phyloP scores from a whole-genome alignment of 306 rosid species.

The Clitoria ternatea region DNA sequence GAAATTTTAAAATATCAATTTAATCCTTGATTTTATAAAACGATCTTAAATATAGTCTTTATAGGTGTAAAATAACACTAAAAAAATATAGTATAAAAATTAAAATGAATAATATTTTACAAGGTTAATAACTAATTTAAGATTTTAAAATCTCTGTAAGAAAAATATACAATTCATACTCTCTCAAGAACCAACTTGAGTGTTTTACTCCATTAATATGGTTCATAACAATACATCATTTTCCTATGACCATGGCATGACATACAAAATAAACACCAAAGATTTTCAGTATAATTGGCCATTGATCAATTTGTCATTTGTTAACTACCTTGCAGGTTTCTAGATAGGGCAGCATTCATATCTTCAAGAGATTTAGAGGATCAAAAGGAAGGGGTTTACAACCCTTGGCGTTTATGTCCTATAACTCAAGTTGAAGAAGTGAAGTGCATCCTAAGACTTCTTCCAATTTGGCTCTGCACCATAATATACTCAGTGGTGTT shows the following conservation, averaged over 20 bases:
- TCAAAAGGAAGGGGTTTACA: constrained; percentile 6
- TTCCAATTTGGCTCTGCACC: constrained; percentile 79
- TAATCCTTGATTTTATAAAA: too few species aligned
- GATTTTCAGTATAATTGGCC: neutral
- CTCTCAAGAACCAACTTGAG: too few species aligned
- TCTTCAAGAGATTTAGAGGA: constrained; percentile 42
- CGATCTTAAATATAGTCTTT: too few species aligned
- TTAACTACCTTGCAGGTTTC: constrained; percentile 27
- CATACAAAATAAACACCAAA: neutral
- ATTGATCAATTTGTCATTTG: neutral
- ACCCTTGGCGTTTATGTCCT: constrained; percentile 60
- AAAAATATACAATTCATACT: too few species aligned
- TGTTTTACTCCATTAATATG: neutral
- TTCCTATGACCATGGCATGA: neutral
- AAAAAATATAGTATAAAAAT: too few species aligned
- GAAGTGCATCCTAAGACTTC: constrained; percentile 59
- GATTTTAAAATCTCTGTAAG: too few species aligned
- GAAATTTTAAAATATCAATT: too few species aligned
- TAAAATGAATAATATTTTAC: too few species aligned
- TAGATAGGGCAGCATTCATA: constrained; percentile 39
- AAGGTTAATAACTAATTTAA: too few species aligned
- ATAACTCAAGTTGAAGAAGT: constrained; percentile 83
- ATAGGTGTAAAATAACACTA: too few species aligned
- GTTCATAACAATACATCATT: neutral
- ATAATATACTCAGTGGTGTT: constrained; percentile 71